Base-by-base conservation (phyloP, 2,329 filamentous ascomycete genomes). In the Rhinocladiella similis region DNA sequence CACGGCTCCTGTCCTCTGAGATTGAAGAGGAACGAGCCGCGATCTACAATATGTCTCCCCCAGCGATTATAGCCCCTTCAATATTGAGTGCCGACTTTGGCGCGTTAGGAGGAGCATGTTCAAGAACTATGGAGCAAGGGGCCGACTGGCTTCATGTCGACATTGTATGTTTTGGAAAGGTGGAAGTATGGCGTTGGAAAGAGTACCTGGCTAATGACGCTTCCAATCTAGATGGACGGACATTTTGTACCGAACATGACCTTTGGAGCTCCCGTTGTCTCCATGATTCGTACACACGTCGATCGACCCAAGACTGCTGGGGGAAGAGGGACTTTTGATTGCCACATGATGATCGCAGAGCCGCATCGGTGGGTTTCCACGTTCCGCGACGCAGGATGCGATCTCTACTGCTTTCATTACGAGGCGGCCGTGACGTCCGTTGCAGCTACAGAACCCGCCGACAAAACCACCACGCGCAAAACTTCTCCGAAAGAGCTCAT, bases 311-410 rank as follows among this genome's bases (percentile, higher is more conserved):
- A 80, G 39, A 78, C 82, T 50, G 82, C 82, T 33, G 80, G 88
- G 65, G 91, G 89, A 51, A 89, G 87, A 66, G 94, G 94, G 60
- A 97, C 93, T 13, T 99, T 99, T 72, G 94, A 99, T 76, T 99
- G 94, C 82, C 94, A 99, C 77, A 97, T 99, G 94, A 99, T 99
- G 94, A 96, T 99, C 71, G 86, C 91, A 68, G 93, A 99, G 92
- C 94, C 94, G 65, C 95, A 97, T 81, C 92, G 91, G 81, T 99
- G 94, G 94, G 92, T 97, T 67, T 90, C 89, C 70, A 90, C 96
- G 61, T 97, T 99, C 80, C 86, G 94, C 73, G 86, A 89, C 51
- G 94, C 91, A 58, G 94, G 94, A 52, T 97, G 92, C 75, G 91
- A 99, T 74, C 82, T 99, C n/a, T 99, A 99, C 80, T 97, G 94